These are phyloP conservation scores for Ascochyta rabiei DNA, from an alignment of 2,329 filamentous ascomycete species.

Conservation along the genomic window DNA sequence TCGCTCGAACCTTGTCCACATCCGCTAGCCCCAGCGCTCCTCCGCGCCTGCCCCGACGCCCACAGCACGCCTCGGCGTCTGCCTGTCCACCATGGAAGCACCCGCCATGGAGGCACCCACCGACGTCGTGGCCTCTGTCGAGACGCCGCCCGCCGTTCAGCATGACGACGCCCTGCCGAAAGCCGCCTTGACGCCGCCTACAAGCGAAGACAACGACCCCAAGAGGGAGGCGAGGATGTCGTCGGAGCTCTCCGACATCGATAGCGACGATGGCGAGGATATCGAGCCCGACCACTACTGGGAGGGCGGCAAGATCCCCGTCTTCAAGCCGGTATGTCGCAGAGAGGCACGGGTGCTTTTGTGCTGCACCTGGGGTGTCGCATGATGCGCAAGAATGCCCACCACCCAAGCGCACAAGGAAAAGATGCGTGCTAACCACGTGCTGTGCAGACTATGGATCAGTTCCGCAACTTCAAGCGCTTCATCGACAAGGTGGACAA, in stretches of 20 bases:
- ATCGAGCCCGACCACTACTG: constrained; percentile 88
- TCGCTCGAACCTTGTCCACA: constrained; percentile 21
- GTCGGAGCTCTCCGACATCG: constrained; percentile 56
- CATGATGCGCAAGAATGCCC: constrained; percentile 11
- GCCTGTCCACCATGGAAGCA: constrained; percentile 37
- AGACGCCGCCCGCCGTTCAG: constrained; percentile 29
- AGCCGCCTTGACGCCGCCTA: constrained; percentile 57
- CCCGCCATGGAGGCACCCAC: constrained; percentile 37
- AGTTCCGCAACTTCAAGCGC: constrained; percentile 91
- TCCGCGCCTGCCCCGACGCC: constrained; percentile 26
- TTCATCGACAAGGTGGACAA: constrained; percentile 90
- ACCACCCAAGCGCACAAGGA: not conserved
- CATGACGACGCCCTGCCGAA: constrained; percentile 40
- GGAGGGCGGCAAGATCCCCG: constrained; percentile 79
- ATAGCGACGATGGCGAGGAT: constrained; percentile 64
- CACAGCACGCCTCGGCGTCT: constrained; percentile 23
- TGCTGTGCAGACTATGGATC: constrained; percentile 73
- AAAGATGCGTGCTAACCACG: constrained; percentile 23
- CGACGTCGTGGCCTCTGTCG: constrained; percentile 43
- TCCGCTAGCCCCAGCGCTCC: constrained; percentile 31
- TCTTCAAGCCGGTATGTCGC: constrained; percentile 80
- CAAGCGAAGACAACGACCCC: constrained; percentile 56
- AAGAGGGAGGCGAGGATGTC: constrained; percentile 53
- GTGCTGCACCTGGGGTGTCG: constrained; percentile 2
- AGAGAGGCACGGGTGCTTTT: constrained; percentile 2